phyloP scores from a whole-genome alignment of 2,329 filamentous ascomycete species.

The Aspergillus pseudoviridinutans region DNA sequence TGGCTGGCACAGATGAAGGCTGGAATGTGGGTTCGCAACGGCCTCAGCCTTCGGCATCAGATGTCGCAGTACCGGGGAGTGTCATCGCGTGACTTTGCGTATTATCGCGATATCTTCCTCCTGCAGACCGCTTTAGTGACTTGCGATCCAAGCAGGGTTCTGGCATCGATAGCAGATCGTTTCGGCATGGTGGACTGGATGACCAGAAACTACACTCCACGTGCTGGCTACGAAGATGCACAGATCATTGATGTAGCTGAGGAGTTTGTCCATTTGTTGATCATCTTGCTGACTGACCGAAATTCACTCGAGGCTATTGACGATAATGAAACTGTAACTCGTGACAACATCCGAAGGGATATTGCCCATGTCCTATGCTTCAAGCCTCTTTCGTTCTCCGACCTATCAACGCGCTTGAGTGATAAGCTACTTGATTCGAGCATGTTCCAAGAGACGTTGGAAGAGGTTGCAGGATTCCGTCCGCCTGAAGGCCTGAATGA shows the following conservation, averaged over 20 bases:
- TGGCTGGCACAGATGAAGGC: conserved; percentile 99
- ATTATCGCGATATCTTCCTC: conserved; percentile 91
- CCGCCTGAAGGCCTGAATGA: conserved; percentile 88
- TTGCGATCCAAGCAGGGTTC: conserved; percentile 75
- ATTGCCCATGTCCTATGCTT: conserved; percentile 94
- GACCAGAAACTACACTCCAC: conserved; percentile 71
- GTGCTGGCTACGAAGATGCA: conserved; percentile 72
- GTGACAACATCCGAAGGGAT: conserved; percentile 75
- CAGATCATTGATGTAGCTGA: conserved; percentile 93
- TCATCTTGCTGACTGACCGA: conserved; percentile 85
- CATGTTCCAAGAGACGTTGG: conserved; percentile 77
- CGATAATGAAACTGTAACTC: conserved; percentile 49
- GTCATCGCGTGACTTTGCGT: conserved; percentile 82
- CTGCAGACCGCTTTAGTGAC: conserved; percentile 86
- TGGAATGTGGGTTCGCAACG: conserved; percentile 97
- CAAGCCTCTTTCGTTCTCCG: conserved; percentile 91
- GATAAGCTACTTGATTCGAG: conserved; percentile 88
- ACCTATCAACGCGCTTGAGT: conserved; percentile 78
- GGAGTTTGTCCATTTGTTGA: conserved; percentile 90
- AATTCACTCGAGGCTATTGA: conserved; percentile 58
- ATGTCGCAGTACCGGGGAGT: conserved; percentile 91
- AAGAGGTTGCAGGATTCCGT: conserved; percentile 84
- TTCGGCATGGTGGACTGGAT: conserved; percentile 88
- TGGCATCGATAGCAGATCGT: conserved; percentile 86
- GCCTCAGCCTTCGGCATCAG: conserved; percentile 91